phyloP scores from a whole-genome alignment of 1,139 yeast genomes.

The Pichia sp. region DNA sequence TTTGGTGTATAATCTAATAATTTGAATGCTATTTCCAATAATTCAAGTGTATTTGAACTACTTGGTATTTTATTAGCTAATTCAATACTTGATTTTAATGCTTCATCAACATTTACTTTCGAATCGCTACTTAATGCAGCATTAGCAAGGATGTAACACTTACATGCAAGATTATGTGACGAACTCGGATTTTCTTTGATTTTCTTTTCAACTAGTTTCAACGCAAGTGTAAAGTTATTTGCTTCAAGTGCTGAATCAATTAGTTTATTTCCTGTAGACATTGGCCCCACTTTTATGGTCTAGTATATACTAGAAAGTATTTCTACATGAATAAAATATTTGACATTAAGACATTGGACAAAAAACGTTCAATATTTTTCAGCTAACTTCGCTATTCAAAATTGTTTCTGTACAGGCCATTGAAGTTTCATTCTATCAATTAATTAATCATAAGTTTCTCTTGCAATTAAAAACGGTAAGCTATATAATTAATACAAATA shows the following conservation, averaged over 20 bases:
- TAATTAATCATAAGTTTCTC: no score
- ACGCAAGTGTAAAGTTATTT: slow-evolving; percentile 51
- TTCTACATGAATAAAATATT: no score
- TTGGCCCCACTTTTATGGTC: background rate
- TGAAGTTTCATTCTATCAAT: no score
- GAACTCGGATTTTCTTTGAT: slow-evolving; percentile 46
- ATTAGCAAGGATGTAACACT: slow-evolving; percentile 32
- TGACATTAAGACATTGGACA: no score
- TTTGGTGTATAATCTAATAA: slow-evolving; percentile 33
- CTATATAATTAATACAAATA: no score
- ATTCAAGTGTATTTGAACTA: slow-evolving; percentile 47
- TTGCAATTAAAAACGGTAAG: no score
- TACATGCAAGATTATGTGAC: slow-evolving; percentile 31
- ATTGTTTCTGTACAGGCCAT: no score
- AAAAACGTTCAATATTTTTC: background rate
- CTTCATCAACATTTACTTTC: slow-evolving; percentile 4
- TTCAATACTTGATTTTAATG: slow-evolving; percentile 28
- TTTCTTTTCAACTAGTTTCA: slow-evolving; percentile 42
- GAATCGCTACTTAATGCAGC: slow-evolving; percentile 3
- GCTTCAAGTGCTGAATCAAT: slow-evolving; percentile 40
- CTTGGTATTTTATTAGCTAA: slow-evolving; percentile 45
- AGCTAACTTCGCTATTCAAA: background rate
- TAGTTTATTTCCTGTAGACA: slow-evolving; percentile 11
- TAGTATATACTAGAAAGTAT: no score
- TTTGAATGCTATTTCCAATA: slow-evolving; percentile 38